A percentile compares a stretch with the other conserved stretches of the same genome.
Conservation (phyloP, 1,284 basidiomycete species). For the Ustilago trichophora region DNA sequence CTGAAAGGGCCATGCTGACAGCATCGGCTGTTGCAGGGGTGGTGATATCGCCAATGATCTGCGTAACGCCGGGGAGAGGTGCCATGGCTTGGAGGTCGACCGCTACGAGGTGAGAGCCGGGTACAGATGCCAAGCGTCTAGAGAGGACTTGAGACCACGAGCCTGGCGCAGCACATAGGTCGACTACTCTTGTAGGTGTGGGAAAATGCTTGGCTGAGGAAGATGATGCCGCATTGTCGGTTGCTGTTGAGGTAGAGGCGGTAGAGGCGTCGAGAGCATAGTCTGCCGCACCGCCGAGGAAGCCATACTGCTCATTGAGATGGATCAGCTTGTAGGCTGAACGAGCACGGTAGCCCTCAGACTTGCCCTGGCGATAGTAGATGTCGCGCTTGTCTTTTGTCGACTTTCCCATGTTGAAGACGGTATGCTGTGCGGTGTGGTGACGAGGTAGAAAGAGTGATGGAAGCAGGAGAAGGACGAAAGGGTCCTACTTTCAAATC, state of each 20-base stretch:
- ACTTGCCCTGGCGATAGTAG: conserved; percentile 70
- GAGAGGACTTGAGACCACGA: conserved; percentile 68
- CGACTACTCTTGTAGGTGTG: conserved; percentile 68
- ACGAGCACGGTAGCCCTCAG: conserved; percentile 70
- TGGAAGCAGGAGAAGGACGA: no score
- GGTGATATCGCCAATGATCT: conserved; percentile 72
- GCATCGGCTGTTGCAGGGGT: conserved; percentile 69
- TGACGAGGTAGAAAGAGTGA: no score
- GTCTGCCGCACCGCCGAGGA: conserved; percentile 66
- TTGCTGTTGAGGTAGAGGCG: conserved; percentile 4
- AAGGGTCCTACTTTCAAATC: no score
- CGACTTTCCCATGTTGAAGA: conserved; percentile 62
- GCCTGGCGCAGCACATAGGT: conserved; percentile 72
- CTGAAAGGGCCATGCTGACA: conserved; percentile 69
- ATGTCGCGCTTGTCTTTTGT: conserved; percentile 70
- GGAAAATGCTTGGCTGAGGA: conserved; percentile 5
- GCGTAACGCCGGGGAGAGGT: conserved; percentile 70
- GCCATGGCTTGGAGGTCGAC: conserved; percentile 73
- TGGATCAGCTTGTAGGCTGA: conserved; percentile 72
- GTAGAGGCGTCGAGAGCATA: conserved; percentile 26
- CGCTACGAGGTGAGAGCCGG: conserved; percentile 68
- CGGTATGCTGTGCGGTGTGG: no score
- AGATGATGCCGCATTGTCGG: neutral
- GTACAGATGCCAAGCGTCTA: conserved; percentile 57
- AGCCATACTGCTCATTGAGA: conserved; percentile 71